Percentiles rank a stretch among this genome's conserved stretches.
Evolutionary conservation across 2,329 filamentous ascomycete species (phyloP).

Genomic region (Aspergillaceae sp.): DNA sequence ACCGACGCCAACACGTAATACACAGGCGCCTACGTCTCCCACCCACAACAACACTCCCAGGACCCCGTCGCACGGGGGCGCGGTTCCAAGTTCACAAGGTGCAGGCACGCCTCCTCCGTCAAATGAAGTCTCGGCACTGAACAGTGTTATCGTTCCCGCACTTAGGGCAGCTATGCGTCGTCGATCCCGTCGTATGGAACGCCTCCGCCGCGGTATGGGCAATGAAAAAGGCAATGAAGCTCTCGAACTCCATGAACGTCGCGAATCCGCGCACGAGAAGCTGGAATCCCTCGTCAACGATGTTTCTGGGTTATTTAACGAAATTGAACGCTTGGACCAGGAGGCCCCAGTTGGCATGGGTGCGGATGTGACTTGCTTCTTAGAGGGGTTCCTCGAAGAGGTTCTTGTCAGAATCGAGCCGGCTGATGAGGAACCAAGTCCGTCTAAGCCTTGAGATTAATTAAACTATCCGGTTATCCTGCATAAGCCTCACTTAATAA

Average conservation of each 20-base stretch:
- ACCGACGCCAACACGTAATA: constrained; percentile 6
- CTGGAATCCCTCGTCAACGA: constrained; percentile 74
- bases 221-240: constrained; percentile 40
- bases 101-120: constrained; percentile 14
- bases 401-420: constrained; percentile 87
- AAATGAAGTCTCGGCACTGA: constrained; percentile 73
- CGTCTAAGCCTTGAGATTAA: not conserved
- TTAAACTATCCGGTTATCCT: no score
- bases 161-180: constrained; percentile 84
- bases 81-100: constrained; percentile 5
- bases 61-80: constrained; percentile 2
- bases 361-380: constrained; percentile 74
- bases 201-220: constrained; percentile 40
- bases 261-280: constrained; percentile 73
- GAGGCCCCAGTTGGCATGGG: constrained; percentile 88
- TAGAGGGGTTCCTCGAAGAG: constrained; percentile 90
- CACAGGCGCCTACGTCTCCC: constrained; percentile 2
- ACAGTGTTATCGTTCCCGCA: constrained; percentile 85
- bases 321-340: constrained; percentile 83
- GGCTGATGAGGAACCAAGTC: constrained; percentile 31
- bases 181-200: constrained; percentile 52
- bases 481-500: no score
- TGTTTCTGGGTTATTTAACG: constrained; percentile 71
- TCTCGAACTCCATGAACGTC: constrained; percentile 49
- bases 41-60: constrained; percentile 3